These are phyloP conservation scores for Pythium monospermum DNA, from an alignment of 352 stramenopile species.

Conservation along the genomic window DNA sequence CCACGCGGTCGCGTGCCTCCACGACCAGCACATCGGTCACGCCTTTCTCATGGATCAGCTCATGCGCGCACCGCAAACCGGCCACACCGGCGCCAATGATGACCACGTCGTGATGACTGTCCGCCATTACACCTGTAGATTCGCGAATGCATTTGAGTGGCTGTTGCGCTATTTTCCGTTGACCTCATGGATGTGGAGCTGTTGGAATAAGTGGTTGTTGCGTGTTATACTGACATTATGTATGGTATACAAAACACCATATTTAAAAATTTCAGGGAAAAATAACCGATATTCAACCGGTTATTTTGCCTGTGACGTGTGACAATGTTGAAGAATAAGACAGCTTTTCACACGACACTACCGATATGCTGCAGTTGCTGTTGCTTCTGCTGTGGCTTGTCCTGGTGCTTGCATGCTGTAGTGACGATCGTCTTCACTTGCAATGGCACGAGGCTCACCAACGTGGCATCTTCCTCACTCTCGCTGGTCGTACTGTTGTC, in stretches of 20 bases:
- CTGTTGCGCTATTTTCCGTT: too few relatives aligned
- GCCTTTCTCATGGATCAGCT: slow-evolving; percentile 49
- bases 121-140: slow-evolving; percentile 9
- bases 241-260: too few relatives aligned
- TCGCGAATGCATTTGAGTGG: too few relatives aligned
- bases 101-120: slow-evolving; percentile 39
- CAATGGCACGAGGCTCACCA: not conserved
- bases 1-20: slow-evolving; percentile 57
- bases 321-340: not conserved
- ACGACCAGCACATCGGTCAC: slow-evolving; percentile 69
- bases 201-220: too few relatives aligned
- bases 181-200: too few relatives aligned
- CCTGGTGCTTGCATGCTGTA: not conserved
- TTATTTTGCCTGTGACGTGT: slow-evolving; percentile 14
- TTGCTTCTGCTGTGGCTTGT: slow-evolving; percentile 7
- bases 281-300: slow-evolving; percentile 3
- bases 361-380: not conserved
- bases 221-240: slow-evolving; percentile 2
- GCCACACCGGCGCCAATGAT: slow-evolving; percentile 66
- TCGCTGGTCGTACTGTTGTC: not conserved
- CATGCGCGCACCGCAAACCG: slow-evolving; percentile 58
- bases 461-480: not conserved
- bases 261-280: not conserved
- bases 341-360: not conserved
- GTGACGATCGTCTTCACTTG: not conserved